Evolutionary conservation across 1,284 basidiomycete genomes (phyloP).

Genomic region (Leucoagaricus sp.): DNA sequence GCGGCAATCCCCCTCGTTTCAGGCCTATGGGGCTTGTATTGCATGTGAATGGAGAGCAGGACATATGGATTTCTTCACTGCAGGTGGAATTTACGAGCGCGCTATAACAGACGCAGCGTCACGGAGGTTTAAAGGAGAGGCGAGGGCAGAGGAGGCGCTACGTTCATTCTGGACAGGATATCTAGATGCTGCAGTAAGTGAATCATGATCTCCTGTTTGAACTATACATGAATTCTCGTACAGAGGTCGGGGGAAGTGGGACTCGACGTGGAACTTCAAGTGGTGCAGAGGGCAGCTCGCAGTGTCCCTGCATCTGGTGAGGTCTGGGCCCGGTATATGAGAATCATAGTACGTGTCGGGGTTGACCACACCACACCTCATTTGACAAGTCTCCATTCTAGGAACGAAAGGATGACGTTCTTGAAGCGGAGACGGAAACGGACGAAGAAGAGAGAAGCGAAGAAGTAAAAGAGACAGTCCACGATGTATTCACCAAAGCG

Average conservation of each 20-base stretch:
- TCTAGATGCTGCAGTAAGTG: slow-evolving; percentile 50
- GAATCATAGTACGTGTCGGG: slow-evolving; percentile 51
- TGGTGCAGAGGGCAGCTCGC: slow-evolving; percentile 56
- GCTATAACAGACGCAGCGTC: slow-evolving; percentile 73
- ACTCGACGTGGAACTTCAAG: slow-evolving; percentile 39
- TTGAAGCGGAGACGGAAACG: too few species aligned
- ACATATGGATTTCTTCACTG: slow-evolving; percentile 62
- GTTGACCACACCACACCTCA: too few species aligned
- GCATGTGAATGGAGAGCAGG: slow-evolving; percentile 64
- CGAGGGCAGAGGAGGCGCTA: slow-evolving; percentile 57
- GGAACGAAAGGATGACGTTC: slow-evolving; percentile 28
- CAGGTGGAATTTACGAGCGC: slow-evolving; percentile 73
- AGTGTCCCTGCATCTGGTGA: slow-evolving; percentile 71
- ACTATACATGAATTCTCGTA: slow-evolving; percentile 9
- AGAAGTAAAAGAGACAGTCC: slow-evolving; percentile 29
- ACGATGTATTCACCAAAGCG: slow-evolving; percentile 7
- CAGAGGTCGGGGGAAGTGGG: slow-evolving; percentile 52
- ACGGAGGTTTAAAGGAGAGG: slow-evolving; percentile 50
- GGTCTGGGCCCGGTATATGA: slow-evolving; percentile 74
- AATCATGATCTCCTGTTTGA: background rate
- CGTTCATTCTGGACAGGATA: slow-evolving; percentile 68
- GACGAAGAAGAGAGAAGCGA: slow-evolving; percentile 14
- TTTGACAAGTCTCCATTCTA: slow-evolving; percentile 15
- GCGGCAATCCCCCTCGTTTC: slow-evolving; percentile 43
- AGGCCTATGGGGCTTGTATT: slow-evolving; percentile 65